Evolutionary conservation across 495 filamentous ascomycete species (phyloP).

Genomic region (Penicillium simplicissimum): DNA sequence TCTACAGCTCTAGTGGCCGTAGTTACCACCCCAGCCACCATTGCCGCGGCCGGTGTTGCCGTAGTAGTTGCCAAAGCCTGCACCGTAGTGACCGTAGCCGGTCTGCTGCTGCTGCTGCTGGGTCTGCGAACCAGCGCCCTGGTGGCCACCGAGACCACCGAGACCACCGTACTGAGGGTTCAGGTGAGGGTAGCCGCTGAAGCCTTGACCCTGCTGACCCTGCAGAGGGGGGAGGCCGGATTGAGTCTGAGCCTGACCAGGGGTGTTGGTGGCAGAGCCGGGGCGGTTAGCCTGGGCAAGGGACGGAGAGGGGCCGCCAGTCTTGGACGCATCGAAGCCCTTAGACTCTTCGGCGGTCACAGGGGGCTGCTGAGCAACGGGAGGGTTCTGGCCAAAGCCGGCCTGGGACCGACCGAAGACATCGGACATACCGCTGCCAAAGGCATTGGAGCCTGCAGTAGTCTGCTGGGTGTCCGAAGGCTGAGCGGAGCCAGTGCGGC

Average conservation of each 20-base stretch:
- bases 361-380: slow-evolving; percentile 62
- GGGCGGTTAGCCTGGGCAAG: slow-evolving; percentile 77
- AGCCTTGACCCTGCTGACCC: slow-evolving; percentile 64
- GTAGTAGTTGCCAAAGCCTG: slow-evolving; percentile 58
- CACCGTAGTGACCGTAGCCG: slow-evolving; percentile 52
- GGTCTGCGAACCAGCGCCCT: slow-evolving; percentile 57
- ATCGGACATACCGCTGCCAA: slow-evolving; percentile 71
- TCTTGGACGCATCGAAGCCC: slow-evolving; percentile 72
- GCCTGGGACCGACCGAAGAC: slow-evolving; percentile 71
- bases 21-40: slow-evolving; percentile 71
- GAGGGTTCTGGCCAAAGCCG: slow-evolving; percentile 67
- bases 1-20: slow-evolving; percentile 42
- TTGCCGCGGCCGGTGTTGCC: slow-evolving; percentile 53
- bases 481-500: slow-evolving; percentile 72
- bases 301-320: slow-evolving; percentile 79
- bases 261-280: slow-evolving; percentile 78
- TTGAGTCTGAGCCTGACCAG: slow-evolving; percentile 59
- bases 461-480: slow-evolving; percentile 65
- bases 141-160: slow-evolving; percentile 67
- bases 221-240: slow-evolving; percentile 74
- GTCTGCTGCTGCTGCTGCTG: slow-evolving; percentile 48
- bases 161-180: slow-evolving; percentile 73
- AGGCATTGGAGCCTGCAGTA: slow-evolving; percentile 60
- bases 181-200: slow-evolving; percentile 75
- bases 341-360: slow-evolving; percentile 72